Conservation (phyloP, 2,329 filamentous ascomycete genomes). For the Verticillium nonalfalfae region DNA sequence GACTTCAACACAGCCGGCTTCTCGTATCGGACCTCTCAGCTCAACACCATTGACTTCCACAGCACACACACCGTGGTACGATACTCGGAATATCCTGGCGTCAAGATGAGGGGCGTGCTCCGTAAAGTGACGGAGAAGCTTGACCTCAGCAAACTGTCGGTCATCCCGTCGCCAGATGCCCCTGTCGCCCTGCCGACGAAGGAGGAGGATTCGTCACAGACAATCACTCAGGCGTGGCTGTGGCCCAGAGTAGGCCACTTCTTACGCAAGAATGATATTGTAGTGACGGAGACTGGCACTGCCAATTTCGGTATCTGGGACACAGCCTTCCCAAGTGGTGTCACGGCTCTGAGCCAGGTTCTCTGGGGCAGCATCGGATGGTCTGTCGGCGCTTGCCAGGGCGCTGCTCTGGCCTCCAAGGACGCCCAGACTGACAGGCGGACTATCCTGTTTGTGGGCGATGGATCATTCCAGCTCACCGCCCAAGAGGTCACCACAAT, state of each 20-base stretch:
- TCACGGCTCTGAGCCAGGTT: slow-evolving; percentile 75
- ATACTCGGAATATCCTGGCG: slow-evolving; percentile 71
- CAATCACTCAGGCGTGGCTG: slow-evolving; percentile 66
- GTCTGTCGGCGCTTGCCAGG: slow-evolving; percentile 52
- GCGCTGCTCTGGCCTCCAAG: slow-evolving; percentile 67
- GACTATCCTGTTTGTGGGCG: slow-evolving; percentile 82
- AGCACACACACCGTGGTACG: slow-evolving; percentile 66
- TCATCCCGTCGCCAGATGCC: slow-evolving; percentile 45
- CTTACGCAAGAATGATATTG: slow-evolving; percentile 64
- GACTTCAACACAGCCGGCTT: slow-evolving; percentile 83
- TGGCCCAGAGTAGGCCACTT: slow-evolving; percentile 74
- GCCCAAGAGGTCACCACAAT: slow-evolving; percentile 81
- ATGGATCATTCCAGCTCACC: slow-evolving; percentile 81
- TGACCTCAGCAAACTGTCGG: slow-evolving; percentile 51
- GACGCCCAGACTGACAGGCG: slow-evolving; percentile 55
- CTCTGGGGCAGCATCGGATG: slow-evolving; percentile 64
- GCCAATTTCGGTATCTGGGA: slow-evolving; percentile 86
- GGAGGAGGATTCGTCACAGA: slow-evolving; percentile 29
- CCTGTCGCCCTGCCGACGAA: slow-evolving; percentile 38
- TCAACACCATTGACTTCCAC: slow-evolving; percentile 77
- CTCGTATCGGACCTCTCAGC: slow-evolving; percentile 69
- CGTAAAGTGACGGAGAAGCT: slow-evolving; percentile 59
- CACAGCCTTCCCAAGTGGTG: slow-evolving; percentile 69
- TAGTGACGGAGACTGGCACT: slow-evolving; percentile 84
- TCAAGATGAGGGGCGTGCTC: slow-evolving; percentile 74